These are phyloP conservation scores for Candida parachauliodes DNA, from an alignment of 805 yeast genomes.

Conservation along the genomic window DNA sequence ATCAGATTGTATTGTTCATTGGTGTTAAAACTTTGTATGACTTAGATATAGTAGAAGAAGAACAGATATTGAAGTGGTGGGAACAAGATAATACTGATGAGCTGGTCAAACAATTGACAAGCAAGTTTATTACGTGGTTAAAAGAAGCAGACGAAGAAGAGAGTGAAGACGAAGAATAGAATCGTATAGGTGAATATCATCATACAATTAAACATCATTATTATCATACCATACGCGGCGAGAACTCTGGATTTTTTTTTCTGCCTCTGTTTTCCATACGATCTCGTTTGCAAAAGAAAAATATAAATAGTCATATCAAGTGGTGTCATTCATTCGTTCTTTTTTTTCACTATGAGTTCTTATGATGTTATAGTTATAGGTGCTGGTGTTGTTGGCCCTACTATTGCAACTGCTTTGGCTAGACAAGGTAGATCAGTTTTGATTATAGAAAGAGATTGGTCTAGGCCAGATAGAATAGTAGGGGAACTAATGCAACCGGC, in stretches of 20 bases:
- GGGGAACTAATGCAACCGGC: conserved; percentile 98
- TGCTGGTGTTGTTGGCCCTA: conserved; percentile 98
- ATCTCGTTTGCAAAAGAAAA: not conserved
- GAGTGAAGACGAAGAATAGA: conserved; percentile 23
- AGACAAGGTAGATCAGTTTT: conserved; percentile 83
- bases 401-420: conserved; percentile 85
- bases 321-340: conserved; percentile 6
- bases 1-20: conserved; percentile 49
- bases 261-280: too few relatives aligned
- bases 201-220: too few relatives aligned
- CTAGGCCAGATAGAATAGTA: conserved; percentile 91
- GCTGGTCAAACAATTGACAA: conserved; percentile 54
- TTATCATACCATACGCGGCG: too few relatives aligned
- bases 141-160: conserved; percentile 69
- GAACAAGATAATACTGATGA: conserved; percentile 34
- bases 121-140: conserved; percentile 83
- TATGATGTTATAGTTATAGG: conserved; percentile 90
- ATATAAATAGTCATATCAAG: not conserved
- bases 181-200: too few relatives aligned
- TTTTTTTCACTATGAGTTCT: conserved; percentile 3
- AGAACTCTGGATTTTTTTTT: too few relatives aligned
- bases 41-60: conserved; percentile 79
- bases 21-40: conserved; percentile 67
- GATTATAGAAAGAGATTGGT: conserved; percentile 83
- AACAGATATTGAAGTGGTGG: conserved; percentile 83